These are phyloP conservation scores for Juglanconis oblonga DNA, from an alignment of 2,329 filamentous ascomycete species.

Conservation along the genomic window DNA sequence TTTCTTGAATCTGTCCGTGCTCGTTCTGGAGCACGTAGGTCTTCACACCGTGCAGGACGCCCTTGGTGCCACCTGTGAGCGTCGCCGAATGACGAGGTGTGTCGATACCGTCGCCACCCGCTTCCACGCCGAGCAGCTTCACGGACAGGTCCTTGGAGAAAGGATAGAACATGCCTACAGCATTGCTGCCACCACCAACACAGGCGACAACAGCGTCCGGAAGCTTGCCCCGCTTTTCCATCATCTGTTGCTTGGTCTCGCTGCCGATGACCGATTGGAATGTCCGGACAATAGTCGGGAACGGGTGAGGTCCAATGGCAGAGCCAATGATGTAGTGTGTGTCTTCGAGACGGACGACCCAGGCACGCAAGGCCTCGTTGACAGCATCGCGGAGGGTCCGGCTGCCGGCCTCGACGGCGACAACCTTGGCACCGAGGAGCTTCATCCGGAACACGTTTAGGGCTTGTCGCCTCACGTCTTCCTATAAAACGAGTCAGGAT, in stretches of 20 bases:
- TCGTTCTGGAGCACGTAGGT: conserved; percentile 94
- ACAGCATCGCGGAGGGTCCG: conserved; percentile 82
- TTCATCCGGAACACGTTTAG: conserved; percentile 99
- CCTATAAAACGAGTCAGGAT: conserved; percentile 38
- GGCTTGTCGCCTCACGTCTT: conserved; percentile 93
- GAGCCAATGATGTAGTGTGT: conserved; percentile 99
- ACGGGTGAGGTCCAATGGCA: conserved; percentile 94
- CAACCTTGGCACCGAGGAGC: conserved; percentile 85
- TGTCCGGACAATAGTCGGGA: conserved; percentile 94
- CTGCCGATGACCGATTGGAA: conserved; percentile 96
- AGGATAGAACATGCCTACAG: conserved; percentile 96
- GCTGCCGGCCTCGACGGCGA: conserved; percentile 89
- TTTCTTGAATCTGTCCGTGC: conserved; percentile 90
- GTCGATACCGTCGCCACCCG: conserved; percentile 87
- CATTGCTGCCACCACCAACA: conserved; percentile 93
- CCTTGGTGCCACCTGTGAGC: conserved; percentile 79
- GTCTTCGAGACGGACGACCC: conserved; percentile 88
- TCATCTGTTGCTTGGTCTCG: conserved; percentile 92
- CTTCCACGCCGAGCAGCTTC: conserved; percentile 89
- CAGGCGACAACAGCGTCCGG: conserved; percentile 96
- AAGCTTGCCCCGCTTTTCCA: conserved; percentile 77
- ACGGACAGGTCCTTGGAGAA: conserved; percentile 84
- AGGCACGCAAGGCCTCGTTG: conserved; percentile 91
- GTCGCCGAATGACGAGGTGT: conserved; percentile 85
- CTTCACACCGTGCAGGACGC: conserved; percentile 91